A percentile compares a stretch with the other conserved stretches of the same genome.
These are phyloP conservation scores for Sordariomycetes sp. DNA, from an alignment of 2,329 filamentous ascomycete genomes.

Conservation along the genomic window DNA sequence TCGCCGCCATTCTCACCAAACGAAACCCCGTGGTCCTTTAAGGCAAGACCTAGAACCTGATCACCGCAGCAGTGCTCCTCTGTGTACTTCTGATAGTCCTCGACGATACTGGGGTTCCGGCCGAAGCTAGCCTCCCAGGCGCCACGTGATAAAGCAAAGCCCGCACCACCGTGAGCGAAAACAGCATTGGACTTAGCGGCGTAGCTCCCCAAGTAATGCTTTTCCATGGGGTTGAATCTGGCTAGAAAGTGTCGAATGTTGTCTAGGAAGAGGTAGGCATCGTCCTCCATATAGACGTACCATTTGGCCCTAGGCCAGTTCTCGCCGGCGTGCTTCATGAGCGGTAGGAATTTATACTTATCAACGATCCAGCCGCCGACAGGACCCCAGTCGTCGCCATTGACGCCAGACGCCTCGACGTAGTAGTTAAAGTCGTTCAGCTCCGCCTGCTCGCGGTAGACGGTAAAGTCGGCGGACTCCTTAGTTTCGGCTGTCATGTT, in stretches of 20 bases:
- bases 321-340: conserved; percentile 13
- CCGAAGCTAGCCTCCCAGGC: conserved; percentile 15
- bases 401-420: conserved; percentile 10
- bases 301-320: conserved; percentile 14
- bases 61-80: conserved; percentile 14
- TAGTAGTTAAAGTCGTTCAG: conserved; percentile 14
- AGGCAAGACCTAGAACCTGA: conserved; percentile 12
- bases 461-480: conserved; percentile 10
- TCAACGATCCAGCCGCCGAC: conserved; percentile 14
- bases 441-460: conserved; percentile 13
- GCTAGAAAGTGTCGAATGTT: conserved; percentile 10
- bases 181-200: conserved; percentile 13
- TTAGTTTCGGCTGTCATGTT: conserved; percentile 11
- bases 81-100: conserved; percentile 13
- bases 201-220: conserved; percentile 14
- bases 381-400: conserved; percentile 13
- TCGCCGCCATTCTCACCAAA: conserved; percentile 15
- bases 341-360: conserved; percentile 16
- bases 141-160: conserved; percentile 12
- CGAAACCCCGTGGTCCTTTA: conserved; percentile 10
- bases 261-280: conserved; percentile 14
- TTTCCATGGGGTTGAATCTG: conserved; percentile 9
- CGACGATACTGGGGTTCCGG: conserved; percentile 6
- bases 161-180: conserved; percentile 14
- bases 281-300: conserved; percentile 17